Percentiles rank a stretch among this genome's conserved stretches.
phyloP scores from a whole-genome alignment of 1,284 basidiomycete genomes.

The Heliocybe sulcata region DNA sequence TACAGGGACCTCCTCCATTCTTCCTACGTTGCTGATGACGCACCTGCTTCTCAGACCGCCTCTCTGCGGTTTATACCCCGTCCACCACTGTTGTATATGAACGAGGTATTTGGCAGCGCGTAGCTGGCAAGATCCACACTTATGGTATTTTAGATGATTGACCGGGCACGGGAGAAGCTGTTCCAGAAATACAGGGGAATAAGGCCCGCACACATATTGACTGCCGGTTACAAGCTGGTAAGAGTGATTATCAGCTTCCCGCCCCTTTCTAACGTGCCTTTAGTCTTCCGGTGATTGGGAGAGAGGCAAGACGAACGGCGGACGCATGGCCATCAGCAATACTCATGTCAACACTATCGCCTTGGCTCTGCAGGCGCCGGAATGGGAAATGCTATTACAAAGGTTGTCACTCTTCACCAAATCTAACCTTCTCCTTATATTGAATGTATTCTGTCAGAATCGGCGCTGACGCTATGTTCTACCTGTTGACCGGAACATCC shows the following conservation, averaged over 20 bases:
- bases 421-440: background rate
- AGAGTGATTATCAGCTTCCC: slow-evolving; percentile 10
- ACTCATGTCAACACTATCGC: slow-evolving; percentile 70
- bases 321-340: slow-evolving; percentile 41
- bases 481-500: slow-evolving; percentile 66
- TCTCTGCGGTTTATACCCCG: slow-evolving; percentile 13
- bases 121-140: background rate
- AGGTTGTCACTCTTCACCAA: slow-evolving; percentile 31
- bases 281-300: slow-evolving; percentile 19
- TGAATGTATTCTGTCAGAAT: slow-evolving; percentile 35
- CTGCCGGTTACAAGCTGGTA: slow-evolving; percentile 58
- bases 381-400: slow-evolving; percentile 62
- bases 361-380: slow-evolving; percentile 52
- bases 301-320: slow-evolving; percentile 18
- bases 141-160: slow-evolving; percentile 39
- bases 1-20: slow-evolving; percentile 36
- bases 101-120: slow-evolving; percentile 34
- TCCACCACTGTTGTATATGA: slow-evolving; percentile 42
- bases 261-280: slow-evolving; percentile 5
- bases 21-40: slow-evolving; percentile 35
- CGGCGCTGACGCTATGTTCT: slow-evolving; percentile 64
- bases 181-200: slow-evolving; percentile 28
- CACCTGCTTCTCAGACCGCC: slow-evolving; percentile 7
- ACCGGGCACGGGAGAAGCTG: slow-evolving; percentile 47
- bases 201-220: slow-evolving; percentile 49